Conservation (phyloP, 2,329 filamentous ascomycete genomes). For the Monascus ruber region DNA sequence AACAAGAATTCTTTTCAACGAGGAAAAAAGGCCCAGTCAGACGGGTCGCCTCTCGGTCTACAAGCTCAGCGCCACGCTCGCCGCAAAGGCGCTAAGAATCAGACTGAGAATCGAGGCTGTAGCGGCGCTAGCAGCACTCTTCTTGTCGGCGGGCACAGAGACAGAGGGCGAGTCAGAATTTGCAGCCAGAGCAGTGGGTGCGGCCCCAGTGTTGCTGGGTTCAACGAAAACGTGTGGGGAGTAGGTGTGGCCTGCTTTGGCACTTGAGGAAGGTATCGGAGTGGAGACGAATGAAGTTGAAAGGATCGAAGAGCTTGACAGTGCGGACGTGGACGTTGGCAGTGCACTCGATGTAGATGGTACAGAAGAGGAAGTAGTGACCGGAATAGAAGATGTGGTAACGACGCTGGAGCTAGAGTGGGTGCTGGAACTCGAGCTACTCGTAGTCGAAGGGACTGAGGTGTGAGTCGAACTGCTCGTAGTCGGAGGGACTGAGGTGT, state of each 20-base stretch:
- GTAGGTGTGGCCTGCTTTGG: slow-evolving; percentile 17
- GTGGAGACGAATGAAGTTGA: background rate
- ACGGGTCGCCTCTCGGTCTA: background rate
- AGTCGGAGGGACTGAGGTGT: slow-evolving; percentile 4
- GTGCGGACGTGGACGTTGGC: slow-evolving; percentile 1
- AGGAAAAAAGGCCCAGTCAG: too few species aligned
- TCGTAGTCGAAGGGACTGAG: slow-evolving; percentile 2
- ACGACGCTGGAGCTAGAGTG: slow-evolving; percentile 7
- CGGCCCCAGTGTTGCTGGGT: slow-evolving; percentile 6
- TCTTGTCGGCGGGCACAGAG: slow-evolving; percentile 3
- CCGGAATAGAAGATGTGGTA: slow-evolving; percentile 1
- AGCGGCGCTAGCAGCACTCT: slow-evolving; percentile 5
- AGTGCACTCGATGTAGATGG: too few species aligned
- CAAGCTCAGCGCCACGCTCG: slow-evolving; percentile 1
- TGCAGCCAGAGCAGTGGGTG: slow-evolving; percentile 2
- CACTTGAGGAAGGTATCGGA: slow-evolving; percentile 2
- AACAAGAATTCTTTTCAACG: too few species aligned
- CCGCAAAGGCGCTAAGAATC: slow-evolving; percentile 8
- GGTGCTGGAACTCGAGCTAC: slow-evolving; percentile 9
- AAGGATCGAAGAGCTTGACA: background rate
- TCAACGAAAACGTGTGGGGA: slow-evolving; percentile 17
- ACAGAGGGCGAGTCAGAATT: slow-evolving; percentile 2
- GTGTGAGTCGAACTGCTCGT: slow-evolving; percentile 3
- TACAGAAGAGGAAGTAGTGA: slow-evolving; percentile 7
- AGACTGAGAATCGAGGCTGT: slow-evolving; percentile 10